Conservation (phyloP, 2,329 filamentous ascomycete genomes). For the Trichoderma afroharzianum region DNA sequence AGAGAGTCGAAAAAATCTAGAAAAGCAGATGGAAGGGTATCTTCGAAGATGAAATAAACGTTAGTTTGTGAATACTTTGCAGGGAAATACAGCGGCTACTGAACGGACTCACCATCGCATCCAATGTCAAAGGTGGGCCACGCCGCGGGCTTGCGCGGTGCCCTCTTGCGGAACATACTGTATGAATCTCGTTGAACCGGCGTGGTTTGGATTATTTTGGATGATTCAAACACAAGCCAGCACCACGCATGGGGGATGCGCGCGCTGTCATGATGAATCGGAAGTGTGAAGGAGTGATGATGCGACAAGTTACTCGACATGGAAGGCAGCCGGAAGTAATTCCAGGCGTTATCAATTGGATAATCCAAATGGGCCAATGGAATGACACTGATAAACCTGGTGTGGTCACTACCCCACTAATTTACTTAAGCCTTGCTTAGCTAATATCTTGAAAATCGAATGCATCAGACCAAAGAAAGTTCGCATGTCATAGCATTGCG, state of each 20-base stretch:
- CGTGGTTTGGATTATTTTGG: not conserved
- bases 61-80: not conserved
- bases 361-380: not conserved
- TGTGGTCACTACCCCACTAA: not conserved
- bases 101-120: conserved; percentile 2
- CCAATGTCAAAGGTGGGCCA: conserved; percentile 1
- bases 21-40: not conserved
- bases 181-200: not conserved
- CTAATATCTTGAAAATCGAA: conserved; percentile 23
- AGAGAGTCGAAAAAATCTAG: conserved; percentile 1
- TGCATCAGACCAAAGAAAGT: not conserved
- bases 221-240: not conserved
- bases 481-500: not conserved
- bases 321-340: not conserved
- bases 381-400: not conserved
- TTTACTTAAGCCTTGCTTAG: conserved; percentile 32
- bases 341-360: conserved; percentile 1
- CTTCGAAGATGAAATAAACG: not conserved
- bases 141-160: not conserved
- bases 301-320: not conserved
- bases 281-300: not conserved
- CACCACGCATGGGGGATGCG: not conserved
- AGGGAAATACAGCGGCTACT: too few species aligned
- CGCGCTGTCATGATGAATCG: not conserved
- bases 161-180: conserved; percentile 3